Evolutionary conservation across 2,329 filamentous ascomycete genomes (phyloP), one percentile per base, ranked within the genome.

Genomic region (Arthrobotrys musiformis): DNA sequence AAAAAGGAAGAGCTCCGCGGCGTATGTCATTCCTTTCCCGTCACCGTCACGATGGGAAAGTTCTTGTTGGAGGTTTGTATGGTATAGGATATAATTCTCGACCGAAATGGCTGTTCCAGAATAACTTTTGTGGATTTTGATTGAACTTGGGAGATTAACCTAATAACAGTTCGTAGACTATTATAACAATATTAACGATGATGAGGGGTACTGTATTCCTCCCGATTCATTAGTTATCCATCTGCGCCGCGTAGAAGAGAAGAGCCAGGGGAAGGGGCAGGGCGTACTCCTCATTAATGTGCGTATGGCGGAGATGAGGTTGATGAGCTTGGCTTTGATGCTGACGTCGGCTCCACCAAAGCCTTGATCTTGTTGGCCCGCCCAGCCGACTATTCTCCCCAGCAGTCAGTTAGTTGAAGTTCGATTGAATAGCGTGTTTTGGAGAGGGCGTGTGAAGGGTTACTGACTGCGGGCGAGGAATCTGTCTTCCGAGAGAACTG

Each of bases 281-380:
- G 88, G 19, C 40, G 40, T 42, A 97, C 94, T 93, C 86, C 94
- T 89, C 93, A 97, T 97, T 67, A 98, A 86, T 72, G 93, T 97
- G 84, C 94, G 88, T 80, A 97, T 91, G 82, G 92, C 95, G 37
- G 92, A 92, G 80, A 98, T 95, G 81, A 98, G 85, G 83, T 97
- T 93, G 81, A 97, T 91, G 46, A 94, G 87, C 84, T 95, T 95
- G 62, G 91, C 91, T 84, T 95, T 94, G 81, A 97, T 87, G 84
- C 92, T 94, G 79, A 90, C 88, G 80, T 92, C 92, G 80, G 92
- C 88, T 80, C 87, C 86, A 82, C 81, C 87, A 85, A 79, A 90
- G 86, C 62, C 79, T 62, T 54, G 75, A 35, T 78, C 78, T 44
- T 73, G 61, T 62, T 76, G 78, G 1, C 88, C 87, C 2, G 89